Evolutionary conservation across 805 yeast species (phyloP).

Genomic region (Naumovozyma castellii): DNA sequence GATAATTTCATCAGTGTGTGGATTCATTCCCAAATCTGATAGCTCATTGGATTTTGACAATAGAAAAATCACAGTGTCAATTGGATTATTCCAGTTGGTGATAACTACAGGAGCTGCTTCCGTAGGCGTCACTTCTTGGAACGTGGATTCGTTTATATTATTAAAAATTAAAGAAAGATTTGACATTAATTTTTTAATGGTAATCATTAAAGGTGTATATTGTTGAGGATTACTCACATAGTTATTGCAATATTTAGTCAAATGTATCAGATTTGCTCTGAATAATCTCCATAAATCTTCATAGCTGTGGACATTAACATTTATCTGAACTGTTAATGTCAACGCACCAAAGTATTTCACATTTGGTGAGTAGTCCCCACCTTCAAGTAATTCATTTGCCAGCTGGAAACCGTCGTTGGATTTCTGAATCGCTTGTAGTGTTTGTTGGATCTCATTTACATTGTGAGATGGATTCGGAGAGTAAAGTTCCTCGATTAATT

Average conservation of each 20-base stretch:
- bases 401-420: slow-evolving; percentile 22
- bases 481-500: slow-evolving; percentile 23
- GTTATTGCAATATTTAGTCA: slow-evolving; percentile 11
- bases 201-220: slow-evolving; percentile 10
- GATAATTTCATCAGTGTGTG: slow-evolving; percentile 6
- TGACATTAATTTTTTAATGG: slow-evolving; percentile 29
- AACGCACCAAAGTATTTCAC: slow-evolving; percentile 30
- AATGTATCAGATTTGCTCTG: slow-evolving; percentile 20
- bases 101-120: slow-evolving; percentile 1
- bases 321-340: slow-evolving; percentile 28
- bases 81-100: slow-evolving; percentile 27
- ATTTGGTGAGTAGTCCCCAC: slow-evolving; percentile 16
- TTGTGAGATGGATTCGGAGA: slow-evolving; percentile 21
- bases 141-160: slow-evolving; percentile 17
- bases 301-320: slow-evolving; percentile 10
- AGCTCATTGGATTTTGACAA: slow-evolving; percentile 11
- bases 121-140: not conserved
- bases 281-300: slow-evolving; percentile 18
- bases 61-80: slow-evolving; percentile 20
- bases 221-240: slow-evolving; percentile 12
- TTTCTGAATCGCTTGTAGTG: slow-evolving; percentile 24
- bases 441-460: slow-evolving; percentile 25
- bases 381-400: slow-evolving; percentile 21
- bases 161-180: slow-evolving; percentile 26
- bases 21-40: not conserved